These are phyloP conservation scores for Capillidium rhysosporum DNA, from an alignment of 371 early-diverging fungal species.

Conservation along the genomic window DNA sequence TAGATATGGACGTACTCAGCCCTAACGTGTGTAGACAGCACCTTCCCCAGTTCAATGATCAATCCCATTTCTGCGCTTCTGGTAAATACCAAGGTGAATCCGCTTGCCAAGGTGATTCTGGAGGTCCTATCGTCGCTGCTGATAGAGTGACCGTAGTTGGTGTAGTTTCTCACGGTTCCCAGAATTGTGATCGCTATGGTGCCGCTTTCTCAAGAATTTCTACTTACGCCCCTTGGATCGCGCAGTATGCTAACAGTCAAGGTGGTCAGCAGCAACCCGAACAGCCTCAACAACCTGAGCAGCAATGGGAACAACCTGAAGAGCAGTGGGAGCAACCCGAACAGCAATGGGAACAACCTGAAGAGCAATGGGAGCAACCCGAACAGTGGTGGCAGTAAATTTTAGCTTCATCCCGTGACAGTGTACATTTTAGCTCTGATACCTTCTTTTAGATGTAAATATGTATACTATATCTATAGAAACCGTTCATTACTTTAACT, in stretches of 20 bases:
- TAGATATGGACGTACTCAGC: neutral
- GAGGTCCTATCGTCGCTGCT: neutral
- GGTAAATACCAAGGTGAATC: neutral
- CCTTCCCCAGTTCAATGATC: neutral
- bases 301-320: neutral
- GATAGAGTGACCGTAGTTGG: neutral
- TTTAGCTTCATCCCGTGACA: too few species aligned
- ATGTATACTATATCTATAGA: too few species aligned
- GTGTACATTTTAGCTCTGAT: too few species aligned
- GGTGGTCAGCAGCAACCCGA: neutral
- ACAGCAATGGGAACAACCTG: neutral
- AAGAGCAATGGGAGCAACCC: neutral
- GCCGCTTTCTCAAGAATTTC: neutral
- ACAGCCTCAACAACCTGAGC: neutral
- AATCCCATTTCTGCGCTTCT: neutral
- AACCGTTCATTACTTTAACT: too few species aligned
- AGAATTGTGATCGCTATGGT: neutral
- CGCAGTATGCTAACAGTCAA: neutral
- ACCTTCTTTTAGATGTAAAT: too few species aligned
- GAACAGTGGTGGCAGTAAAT: neutral
- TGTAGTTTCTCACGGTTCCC: neutral
- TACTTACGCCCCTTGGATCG: neutral
- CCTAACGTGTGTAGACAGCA: neutral
- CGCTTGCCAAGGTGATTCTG: constrained; percentile 1
- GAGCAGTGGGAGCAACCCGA: neutral